Conservation (phyloP, 352 stramenopile species). For the Phytophthora sp. region DNA sequence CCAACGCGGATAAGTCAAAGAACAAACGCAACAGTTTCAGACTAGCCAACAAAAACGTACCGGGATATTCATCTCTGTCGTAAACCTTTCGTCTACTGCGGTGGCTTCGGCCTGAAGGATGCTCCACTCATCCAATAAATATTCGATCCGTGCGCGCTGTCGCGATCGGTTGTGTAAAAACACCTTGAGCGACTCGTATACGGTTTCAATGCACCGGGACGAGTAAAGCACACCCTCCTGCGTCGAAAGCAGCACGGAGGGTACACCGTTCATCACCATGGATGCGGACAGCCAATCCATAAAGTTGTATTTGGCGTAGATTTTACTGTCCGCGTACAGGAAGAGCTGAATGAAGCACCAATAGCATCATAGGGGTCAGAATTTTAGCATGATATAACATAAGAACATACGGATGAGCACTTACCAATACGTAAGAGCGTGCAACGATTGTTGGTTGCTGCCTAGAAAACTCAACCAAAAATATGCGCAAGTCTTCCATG, state of each 20-base stretch:
- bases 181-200: conserved; percentile 87
- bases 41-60: conserved; percentile 34
- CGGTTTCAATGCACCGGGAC: conserved; percentile 75
- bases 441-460: conserved; percentile 74
- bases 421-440: conserved; percentile 83
- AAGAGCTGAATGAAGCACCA: conserved; percentile 59
- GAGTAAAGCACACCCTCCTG: conserved; percentile 85
- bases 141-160: conserved; percentile 81
- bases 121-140: conserved; percentile 83
- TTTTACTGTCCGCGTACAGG: conserved; percentile 86
- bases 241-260: conserved; percentile 81
- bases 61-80: conserved; percentile 82
- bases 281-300: conserved; percentile 84
- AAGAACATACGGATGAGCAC: conserved; percentile 6
- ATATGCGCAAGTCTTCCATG: conserved; percentile 86
- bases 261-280: conserved; percentile 86
- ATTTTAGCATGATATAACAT: not conserved
- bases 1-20: not conserved
- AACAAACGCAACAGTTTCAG: not conserved
- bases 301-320: conserved; percentile 85
- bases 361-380: conserved; percentile 8
- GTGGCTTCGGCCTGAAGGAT: conserved; percentile 75
- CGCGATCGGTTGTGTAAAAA: conserved; percentile 83
- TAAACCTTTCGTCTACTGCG: conserved; percentile 82
- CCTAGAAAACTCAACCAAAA: conserved; percentile 75